phyloP scores from a whole-genome alignment of 1,139 yeast species.

The Nadsonia starkeyi-henricii region DNA sequence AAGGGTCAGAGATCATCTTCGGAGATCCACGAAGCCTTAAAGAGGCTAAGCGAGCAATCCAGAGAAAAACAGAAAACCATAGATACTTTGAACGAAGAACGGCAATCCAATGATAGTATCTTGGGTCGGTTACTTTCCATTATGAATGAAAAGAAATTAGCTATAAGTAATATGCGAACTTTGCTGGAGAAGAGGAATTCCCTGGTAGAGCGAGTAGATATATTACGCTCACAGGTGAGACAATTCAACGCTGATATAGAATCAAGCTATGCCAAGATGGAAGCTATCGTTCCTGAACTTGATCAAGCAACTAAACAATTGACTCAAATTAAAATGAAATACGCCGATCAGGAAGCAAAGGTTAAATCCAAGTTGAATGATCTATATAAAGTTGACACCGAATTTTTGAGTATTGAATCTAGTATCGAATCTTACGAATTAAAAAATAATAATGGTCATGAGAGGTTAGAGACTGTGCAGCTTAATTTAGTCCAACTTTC shows the following conservation, averaged over 20 bases:
- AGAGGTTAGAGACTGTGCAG: conserved; percentile 10
- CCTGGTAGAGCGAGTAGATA: neutral
- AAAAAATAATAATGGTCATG: conserved; percentile 8
- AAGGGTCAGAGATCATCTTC: conserved; percentile 25
- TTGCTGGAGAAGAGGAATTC: conserved; percentile 11
- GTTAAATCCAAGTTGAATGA: conserved; percentile 7
- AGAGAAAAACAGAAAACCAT: conserved; percentile 35
- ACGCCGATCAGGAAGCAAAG: conserved; percentile 9
- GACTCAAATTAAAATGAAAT: conserved; percentile 4
- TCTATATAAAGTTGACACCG: conserved; percentile 8
- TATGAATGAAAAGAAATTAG: conserved; percentile 43
- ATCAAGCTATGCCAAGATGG: neutral
- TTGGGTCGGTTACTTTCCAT: conserved; percentile 36
- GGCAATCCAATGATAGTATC: conserved; percentile 37
- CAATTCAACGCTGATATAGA: neutral
- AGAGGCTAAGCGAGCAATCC: conserved; percentile 29
- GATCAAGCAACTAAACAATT: conserved; percentile 6
- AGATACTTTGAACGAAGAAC: conserved; percentile 32
- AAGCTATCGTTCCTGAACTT: conserved; percentile 2
- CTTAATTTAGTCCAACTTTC: conserved; percentile 6
- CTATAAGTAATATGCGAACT: conserved; percentile 31
- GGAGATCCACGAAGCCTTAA: conserved; percentile 41
- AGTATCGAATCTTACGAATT: conserved; percentile 10
- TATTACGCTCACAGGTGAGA: neutral
- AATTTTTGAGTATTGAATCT: conserved; percentile 7